These are phyloP conservation scores for Euphrasia arctica DNA, from an alignment of 305 asterid species.

Conservation along the genomic window DNA sequence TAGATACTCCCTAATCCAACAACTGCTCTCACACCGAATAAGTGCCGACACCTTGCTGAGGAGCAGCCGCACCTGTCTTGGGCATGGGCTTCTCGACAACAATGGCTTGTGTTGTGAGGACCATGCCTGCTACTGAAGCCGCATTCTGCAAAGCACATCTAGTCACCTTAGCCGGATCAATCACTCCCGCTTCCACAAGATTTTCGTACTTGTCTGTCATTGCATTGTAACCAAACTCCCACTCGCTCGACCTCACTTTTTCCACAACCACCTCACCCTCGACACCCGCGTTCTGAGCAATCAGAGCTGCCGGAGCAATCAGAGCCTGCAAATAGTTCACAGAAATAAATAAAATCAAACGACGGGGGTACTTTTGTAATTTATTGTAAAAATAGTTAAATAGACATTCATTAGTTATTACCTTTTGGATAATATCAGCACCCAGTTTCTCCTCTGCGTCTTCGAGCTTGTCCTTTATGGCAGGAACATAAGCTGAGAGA, in stretches of 20 bases:
- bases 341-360: too few relatives aligned
- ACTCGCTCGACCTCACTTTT: constrained; percentile 63
- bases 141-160: constrained; percentile 94
- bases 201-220: constrained; percentile 76
- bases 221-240: constrained; percentile 94
- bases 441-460: constrained; percentile 90
- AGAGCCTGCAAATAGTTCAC: constrained; percentile 52
- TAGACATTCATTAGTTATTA: constrained; percentile 3
- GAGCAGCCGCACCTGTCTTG: background rate
- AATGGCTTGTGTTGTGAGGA: constrained; percentile 91
- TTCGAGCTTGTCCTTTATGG: constrained; percentile 77
- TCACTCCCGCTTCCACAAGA: constrained; percentile 78
- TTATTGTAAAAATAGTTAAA: too few relatives aligned
- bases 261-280: constrained; percentile 99
- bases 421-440: constrained; percentile 95
- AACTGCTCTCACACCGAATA: background rate
- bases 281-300: constrained; percentile 89
- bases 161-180: constrained; percentile 95
- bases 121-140: constrained; percentile 98
- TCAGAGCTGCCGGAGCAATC: constrained; percentile 77
- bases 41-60: background rate
- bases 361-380: too few relatives aligned
- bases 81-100: constrained; percentile 63
- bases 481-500: constrained; percentile 67
- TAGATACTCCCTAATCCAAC: too few relatives aligned